Conservation (phyloP, 257 asterid species). For the Capsicum chinense region DNA sequence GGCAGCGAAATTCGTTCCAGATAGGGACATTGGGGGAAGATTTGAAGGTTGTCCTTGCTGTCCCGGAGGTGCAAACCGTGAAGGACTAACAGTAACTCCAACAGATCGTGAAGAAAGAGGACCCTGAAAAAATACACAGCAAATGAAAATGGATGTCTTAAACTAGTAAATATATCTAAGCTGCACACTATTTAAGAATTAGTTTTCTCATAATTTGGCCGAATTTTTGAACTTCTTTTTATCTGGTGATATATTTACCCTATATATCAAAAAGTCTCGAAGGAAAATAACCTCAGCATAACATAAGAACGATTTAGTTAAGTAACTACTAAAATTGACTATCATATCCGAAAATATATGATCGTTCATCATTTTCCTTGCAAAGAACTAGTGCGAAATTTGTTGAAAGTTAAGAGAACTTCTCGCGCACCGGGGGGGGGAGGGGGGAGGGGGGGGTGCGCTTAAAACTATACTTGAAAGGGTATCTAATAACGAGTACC, state of each 20-base stretch:
- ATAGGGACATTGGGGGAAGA: constrained; percentile 57
- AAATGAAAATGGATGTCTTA: constrained; percentile 7
- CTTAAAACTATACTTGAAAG: background rate
- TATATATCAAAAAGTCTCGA: constrained; percentile 16
- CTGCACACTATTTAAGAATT: background rate
- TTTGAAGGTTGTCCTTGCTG: constrained; percentile 59
- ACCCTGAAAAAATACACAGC: constrained; percentile 49
- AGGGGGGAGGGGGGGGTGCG: too few relatives aligned
- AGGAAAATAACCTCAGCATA: background rate
- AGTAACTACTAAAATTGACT: background rate
- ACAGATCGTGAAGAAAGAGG: constrained; percentile 65
- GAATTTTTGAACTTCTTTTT: background rate
- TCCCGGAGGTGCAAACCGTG: constrained; percentile 66
- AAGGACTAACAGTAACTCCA: constrained; percentile 76
- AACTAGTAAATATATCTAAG: background rate
- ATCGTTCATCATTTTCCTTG: background rate
- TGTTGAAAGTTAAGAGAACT: too few relatives aligned
- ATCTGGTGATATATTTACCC: background rate
- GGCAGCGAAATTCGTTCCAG: constrained; percentile 69
- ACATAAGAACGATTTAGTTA: background rate
- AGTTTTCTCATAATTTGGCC: background rate
- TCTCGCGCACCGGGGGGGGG: too few relatives aligned
- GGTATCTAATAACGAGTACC: background rate
- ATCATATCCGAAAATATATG: background rate
- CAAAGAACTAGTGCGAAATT: background rate